phyloP scores from a whole-genome alignment of 495 filamentous ascomycete species.

The Annulohypoxylon bovei region DNA sequence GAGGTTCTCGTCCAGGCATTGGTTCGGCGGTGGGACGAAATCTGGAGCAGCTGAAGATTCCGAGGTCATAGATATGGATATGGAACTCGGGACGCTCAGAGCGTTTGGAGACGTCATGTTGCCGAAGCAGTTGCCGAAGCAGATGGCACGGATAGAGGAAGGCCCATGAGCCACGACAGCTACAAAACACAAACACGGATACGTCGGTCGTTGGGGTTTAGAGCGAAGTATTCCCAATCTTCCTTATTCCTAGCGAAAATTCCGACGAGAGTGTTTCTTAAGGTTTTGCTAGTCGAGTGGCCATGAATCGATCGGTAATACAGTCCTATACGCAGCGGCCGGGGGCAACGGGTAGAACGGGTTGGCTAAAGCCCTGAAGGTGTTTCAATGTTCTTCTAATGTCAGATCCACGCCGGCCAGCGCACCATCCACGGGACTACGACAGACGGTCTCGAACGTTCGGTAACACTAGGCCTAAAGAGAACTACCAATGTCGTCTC shows the following conservation, averaged over 20 bases:
- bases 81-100: conserved; percentile 27
- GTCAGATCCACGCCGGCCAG: conserved; percentile 14
- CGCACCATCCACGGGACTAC: conserved; percentile 15
- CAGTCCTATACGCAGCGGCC: conserved; percentile 2
- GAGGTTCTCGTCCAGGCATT: conserved; percentile 17
- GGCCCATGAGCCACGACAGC: conserved; percentile 29
- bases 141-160: conserved; percentile 28
- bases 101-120: conserved; percentile 38
- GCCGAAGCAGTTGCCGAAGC: conserved; percentile 43
- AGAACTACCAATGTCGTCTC: conserved; percentile 6
- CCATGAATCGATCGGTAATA: conserved; percentile 24
- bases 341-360: conserved; percentile 8
- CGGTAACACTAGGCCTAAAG: conserved; percentile 27
- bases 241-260: neutral
- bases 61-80: conserved; percentile 29
- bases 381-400: neutral
- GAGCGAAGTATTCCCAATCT: neutral
- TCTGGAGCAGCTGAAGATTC: conserved; percentile 24
- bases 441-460: conserved; percentile 33
- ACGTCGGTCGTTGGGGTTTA: conserved; percentile 6
- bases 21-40: conserved; percentile 18
- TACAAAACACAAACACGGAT: conserved; percentile 9
- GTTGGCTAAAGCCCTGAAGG: neutral
- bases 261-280: conserved; percentile 11
- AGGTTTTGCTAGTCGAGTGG: conserved; percentile 28